phyloP scores from a whole-genome alignment of 768 basidiomycete species.

The Lactifluus piperatus region DNA sequence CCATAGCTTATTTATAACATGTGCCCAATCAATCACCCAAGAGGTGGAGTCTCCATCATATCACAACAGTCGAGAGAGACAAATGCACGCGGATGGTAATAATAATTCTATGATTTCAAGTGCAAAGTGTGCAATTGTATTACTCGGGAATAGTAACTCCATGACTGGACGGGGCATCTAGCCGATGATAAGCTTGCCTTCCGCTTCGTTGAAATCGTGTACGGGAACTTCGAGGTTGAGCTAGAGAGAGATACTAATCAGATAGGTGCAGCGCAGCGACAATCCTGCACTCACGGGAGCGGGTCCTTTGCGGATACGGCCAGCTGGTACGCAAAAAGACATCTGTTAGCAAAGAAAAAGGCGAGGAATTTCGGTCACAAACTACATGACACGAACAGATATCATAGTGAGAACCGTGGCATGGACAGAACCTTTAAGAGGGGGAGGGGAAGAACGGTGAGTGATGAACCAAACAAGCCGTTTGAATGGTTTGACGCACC shows the following conservation, averaged over 20 bases:
- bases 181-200: constrained; percentile 83
- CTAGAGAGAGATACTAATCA: constrained; percentile 30
- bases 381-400: constrained; percentile 52
- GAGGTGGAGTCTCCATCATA: background rate
- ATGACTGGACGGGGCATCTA: constrained; percentile 26
- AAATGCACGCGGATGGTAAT: background rate
- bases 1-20: background rate
- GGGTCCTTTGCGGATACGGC: constrained; percentile 92
- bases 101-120: constrained; percentile 10
- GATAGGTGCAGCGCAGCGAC: background rate
- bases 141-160: background rate
- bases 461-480: background rate
- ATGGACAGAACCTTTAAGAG: constrained; percentile 80
- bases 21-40: background rate
- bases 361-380: constrained; percentile 10
- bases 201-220: constrained; percentile 81
- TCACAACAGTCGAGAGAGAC: background rate
- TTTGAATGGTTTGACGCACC: constrained; percentile 42
- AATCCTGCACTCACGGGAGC: constrained; percentile 62
- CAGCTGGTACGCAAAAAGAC: constrained; percentile 43
- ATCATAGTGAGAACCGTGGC: constrained; percentile 98
- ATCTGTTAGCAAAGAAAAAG: background rate
- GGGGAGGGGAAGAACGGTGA: background rate
- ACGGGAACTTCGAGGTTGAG: constrained; percentile 92
- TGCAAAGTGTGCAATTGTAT: background rate